Evolutionary conservation across 257 asterid species (phyloP), one percentile per base, ranked within the genome.

Genomic region (Penstemon davidsonii): DNA sequence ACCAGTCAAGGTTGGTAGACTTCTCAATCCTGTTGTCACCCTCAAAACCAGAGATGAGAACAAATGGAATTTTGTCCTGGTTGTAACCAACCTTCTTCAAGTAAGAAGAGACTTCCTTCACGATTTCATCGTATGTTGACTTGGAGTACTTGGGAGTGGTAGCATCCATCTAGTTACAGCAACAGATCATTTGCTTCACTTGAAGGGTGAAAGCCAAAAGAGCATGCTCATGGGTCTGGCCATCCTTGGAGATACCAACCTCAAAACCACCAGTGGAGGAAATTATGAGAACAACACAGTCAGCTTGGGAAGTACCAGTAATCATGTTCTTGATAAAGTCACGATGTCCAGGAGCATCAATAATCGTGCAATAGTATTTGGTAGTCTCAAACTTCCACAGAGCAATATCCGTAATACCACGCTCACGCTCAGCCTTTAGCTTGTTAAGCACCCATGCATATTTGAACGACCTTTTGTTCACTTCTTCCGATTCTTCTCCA

Each of bases 381-480:
- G 89, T 89, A 42, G 96, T 89, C 88, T 89, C 96, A 37, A 89
- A 89, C 80, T 88, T 88, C 96, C 96, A 88, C 85, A 88, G 49
- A 63, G 96, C 96, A 63, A 89, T 89, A 73, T 89, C 95, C 42
- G 96, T 89, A 12, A 89, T 89, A 78, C 95, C 96, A 69, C 95
- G 96, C 52, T 89, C 96, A 12, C 92, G 96, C 79, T 89, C 96
- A 10, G 96, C 96, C 75, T 89, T 89, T n/a, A 89, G 96, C 77
- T 89, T 89, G 89, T 89, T 95, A 15, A 89, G 89, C 77, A 89
- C 95, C 95, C 96, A 89, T 0, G 95, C 96, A 45, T 89, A 89
- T 75, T 84, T 84, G 78, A 88, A 88, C 7, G 90, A 86, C 76
- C 95, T 75, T 83, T 88, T 88, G 88, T 88, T 86, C 92, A 88